Conservation (phyloP, 331 rosid genomes). For the Erythrophleum ivorense region DNA sequence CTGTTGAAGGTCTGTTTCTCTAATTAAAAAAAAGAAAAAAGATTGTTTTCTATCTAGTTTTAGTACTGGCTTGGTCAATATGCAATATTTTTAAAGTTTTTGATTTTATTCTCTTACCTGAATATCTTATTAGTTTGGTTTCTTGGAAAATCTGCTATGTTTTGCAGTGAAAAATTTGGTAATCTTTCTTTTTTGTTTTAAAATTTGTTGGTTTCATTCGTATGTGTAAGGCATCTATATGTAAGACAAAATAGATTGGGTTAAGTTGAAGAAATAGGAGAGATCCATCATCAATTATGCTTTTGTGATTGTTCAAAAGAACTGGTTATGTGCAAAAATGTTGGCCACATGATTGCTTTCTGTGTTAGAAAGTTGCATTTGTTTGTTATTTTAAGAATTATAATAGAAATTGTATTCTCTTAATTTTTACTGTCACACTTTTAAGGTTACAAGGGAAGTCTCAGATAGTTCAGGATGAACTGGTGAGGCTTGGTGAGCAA, state of each 20-base stretch:
- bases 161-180: neutral
- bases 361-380: neutral
- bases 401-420: neutral
- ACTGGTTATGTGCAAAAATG: neutral
- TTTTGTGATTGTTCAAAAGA: neutral
- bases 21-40: neutral
- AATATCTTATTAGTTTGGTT: slow-evolving; percentile 2
- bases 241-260: neutral
- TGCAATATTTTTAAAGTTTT: neutral
- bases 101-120: slow-evolving; percentile 19
- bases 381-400: neutral
- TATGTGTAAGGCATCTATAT: neutral
- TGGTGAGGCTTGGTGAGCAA: slow-evolving; percentile 91
- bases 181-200: neutral
- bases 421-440: slow-evolving; percentile 19
- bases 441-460: slow-evolving; percentile 96
- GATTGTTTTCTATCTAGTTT: neutral
- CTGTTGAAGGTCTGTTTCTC: slow-evolving; percentile 26
- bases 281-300: neutral
- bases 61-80: slow-evolving; percentile 3
- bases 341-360: slow-evolving; percentile 14
- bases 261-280: neutral
- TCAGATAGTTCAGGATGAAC: slow-evolving; percentile 92
- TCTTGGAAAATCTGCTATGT: neutral
- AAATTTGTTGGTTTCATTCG: neutral